Evolutionary conservation across 176 grass and related monocot genomes (phyloP).

Genomic region (Triticum aestivum): DNA sequence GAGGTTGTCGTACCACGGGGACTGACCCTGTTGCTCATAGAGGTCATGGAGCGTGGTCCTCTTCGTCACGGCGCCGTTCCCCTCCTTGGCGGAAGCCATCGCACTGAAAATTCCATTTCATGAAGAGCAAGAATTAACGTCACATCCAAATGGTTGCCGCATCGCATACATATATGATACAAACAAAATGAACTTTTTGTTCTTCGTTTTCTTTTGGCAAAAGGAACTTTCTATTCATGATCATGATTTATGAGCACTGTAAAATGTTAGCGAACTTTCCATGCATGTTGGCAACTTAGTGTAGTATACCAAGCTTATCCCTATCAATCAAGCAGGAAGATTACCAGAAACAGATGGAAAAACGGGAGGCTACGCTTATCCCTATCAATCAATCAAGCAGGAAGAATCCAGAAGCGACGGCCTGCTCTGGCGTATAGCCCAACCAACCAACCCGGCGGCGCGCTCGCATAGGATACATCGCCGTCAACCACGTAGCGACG

Average conservation of each 20-base stretch:
- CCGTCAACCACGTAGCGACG: slow-evolving; percentile 2
- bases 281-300: not conserved
- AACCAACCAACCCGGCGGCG: not conserved
- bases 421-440: not conserved
- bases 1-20: slow-evolving; percentile 99
- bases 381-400: not conserved
- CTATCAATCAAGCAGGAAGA: too few relatives aligned
- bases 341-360: not conserved
- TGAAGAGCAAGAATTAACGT: not conserved
- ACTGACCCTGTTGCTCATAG: slow-evolving; percentile 89
- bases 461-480: not conserved
- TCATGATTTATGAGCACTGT: not conserved
- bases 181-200: not conserved
- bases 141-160: not conserved
- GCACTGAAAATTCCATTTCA: slow-evolving; percentile 28
- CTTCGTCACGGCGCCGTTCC: slow-evolving; percentile 67
- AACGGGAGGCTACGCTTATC: not conserved
- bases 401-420: not conserved
- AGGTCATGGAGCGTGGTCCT: slow-evolving; percentile 80
- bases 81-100: slow-evolving; percentile 57
- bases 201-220: not conserved
- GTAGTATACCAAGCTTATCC: not conserved
- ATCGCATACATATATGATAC: not conserved
- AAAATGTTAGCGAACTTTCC: not conserved
- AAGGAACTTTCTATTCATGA: not conserved